Evolutionary conservation across 31 red algal species (phyloP), one percentile per base, ranked within the genome.

Genomic region (Asparagopsis taxiformis): DNA sequence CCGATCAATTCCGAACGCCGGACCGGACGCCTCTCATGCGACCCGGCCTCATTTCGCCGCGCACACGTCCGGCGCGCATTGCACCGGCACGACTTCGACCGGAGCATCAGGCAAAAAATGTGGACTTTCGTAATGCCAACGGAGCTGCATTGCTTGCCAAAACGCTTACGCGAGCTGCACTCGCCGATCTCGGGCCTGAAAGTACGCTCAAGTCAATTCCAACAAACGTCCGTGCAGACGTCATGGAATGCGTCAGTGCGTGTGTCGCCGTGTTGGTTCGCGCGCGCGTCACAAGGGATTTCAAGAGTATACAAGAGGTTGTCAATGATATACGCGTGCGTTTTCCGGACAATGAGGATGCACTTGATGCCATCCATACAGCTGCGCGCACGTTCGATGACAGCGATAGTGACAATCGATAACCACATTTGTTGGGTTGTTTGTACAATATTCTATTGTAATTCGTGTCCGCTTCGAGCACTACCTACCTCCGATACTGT

Each of bases 201-300:
- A 43, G 39, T 36, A 73, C 20, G 19, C 28, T 88, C n/a, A 77
- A 78, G 51, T 20, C 51, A 6, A 17, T 48, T 5, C 56, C 73
- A 6, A 55, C 65, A n/a, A 13, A 41, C 25, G 33, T 78, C 1
- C 26, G 84, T 29, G 84, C 84, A 20, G 84, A 88, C 53, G 53
- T 88, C 16, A 88, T 88, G 73, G 72, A 88, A 39, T 88, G 84
- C 55, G 73, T 88, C 20, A 88, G 84, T 49, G 72, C 84, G 8
- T 88, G 84, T 33, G 73, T 88, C 0, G 33, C 84, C 1, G 65
- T 88, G 21, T 35, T 88, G 13, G 48, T 88, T 23, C 61, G 73
- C 19, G 84, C 84, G 36, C 46, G 84, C 23, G 73, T 56, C 1
- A 88, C 84, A 16, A 31, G 65, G 4, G 67, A 73, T 48, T 61